Percentiles rank a stretch among this genome's conserved stretches.
Conservation (phyloP, 2,329 filamentous ascomycete species). For the Coleophoma cylindrospora region DNA sequence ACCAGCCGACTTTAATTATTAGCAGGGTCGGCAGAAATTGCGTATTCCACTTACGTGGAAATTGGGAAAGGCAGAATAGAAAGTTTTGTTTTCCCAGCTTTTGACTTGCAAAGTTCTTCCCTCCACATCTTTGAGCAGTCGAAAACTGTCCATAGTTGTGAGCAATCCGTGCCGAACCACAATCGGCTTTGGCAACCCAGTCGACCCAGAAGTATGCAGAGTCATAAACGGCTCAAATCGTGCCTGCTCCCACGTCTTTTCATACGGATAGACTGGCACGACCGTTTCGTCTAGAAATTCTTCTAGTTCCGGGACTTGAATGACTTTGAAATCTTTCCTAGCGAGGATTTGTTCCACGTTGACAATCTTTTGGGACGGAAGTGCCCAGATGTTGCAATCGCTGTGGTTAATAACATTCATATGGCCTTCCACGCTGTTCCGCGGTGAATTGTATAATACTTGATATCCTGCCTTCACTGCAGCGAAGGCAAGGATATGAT, state of each 20-base stretch:
- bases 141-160: constrained; percentile 28
- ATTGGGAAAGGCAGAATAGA: background rate
- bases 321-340: background rate
- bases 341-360: constrained; percentile 1
- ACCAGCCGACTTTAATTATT: too few species aligned
- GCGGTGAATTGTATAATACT: constrained; percentile 28
- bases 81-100: background rate
- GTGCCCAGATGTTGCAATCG: constrained; percentile 15
- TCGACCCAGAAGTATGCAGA: constrained; percentile 36
- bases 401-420: constrained; percentile 25
- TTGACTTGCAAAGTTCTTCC: background rate
- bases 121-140: background rate
- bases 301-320: constrained; percentile 18
- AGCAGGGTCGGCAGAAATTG: too few species aligned
- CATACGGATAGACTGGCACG: constrained; percentile 18
- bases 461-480: constrained; percentile 27
- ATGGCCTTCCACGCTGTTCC: constrained; percentile 26
- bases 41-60: background rate
- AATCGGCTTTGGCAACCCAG: constrained; percentile 35
- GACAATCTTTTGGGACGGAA: background rate
- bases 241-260: constrained; percentile 26
- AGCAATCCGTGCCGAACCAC: constrained; percentile 27
- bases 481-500: constrained; percentile 7
- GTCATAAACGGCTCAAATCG: constrained; percentile 30
- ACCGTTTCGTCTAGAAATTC: constrained; percentile 18